Evolutionary conservation across 495 filamentous ascomycete species (phyloP).

Genomic region (Penicillium malachiteum): DNA sequence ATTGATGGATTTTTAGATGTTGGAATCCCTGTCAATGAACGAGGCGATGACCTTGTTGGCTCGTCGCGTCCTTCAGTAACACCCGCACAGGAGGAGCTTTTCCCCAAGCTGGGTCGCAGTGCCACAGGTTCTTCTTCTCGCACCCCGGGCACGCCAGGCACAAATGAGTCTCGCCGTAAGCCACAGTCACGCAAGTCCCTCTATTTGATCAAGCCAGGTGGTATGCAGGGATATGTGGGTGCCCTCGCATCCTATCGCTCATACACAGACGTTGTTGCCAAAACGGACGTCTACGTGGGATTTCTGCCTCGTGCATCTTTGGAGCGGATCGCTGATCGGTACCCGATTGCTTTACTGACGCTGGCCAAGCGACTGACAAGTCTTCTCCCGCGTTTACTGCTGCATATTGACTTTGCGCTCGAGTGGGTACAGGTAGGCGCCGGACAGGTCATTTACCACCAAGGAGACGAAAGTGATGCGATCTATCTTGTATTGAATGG

Average conservation of each 20-base stretch:
- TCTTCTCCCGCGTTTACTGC: conserved; percentile 83
- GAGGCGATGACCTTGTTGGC: conserved; percentile 43
- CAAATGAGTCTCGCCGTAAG: conserved; percentile 46
- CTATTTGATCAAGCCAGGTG: conserved; percentile 91
- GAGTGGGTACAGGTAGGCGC: conserved; percentile 98
- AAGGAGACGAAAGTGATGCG: conserved; percentile 94
- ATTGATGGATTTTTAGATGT: conserved; percentile 97
- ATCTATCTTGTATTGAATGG: conserved; percentile 98
- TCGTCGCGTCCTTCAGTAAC: conserved; percentile 27
- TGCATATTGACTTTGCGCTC: conserved; percentile 96
- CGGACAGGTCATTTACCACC: conserved; percentile 90
- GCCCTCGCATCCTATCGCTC: conserved; percentile 92
- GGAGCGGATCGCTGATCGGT: conserved; percentile 87
- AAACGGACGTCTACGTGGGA: conserved; percentile 97
- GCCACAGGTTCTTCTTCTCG: conserved; percentile 47
- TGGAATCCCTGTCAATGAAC: conserved; percentile 64
- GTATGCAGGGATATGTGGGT: conserved; percentile 90
- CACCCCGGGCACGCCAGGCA: conserved; percentile 27
- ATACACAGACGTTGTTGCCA: conserved; percentile 93
- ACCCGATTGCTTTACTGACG: conserved; percentile 87
- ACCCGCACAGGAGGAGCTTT: conserved; percentile 41
- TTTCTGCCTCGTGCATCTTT: conserved; percentile 85
- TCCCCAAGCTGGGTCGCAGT: conserved; percentile 49
- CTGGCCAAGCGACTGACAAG: conserved; percentile 93
- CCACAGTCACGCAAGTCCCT: conserved; percentile 65